Conservation (phyloP, 1,284 basidiomycete species). For the Marasmius fiardii region DNA sequence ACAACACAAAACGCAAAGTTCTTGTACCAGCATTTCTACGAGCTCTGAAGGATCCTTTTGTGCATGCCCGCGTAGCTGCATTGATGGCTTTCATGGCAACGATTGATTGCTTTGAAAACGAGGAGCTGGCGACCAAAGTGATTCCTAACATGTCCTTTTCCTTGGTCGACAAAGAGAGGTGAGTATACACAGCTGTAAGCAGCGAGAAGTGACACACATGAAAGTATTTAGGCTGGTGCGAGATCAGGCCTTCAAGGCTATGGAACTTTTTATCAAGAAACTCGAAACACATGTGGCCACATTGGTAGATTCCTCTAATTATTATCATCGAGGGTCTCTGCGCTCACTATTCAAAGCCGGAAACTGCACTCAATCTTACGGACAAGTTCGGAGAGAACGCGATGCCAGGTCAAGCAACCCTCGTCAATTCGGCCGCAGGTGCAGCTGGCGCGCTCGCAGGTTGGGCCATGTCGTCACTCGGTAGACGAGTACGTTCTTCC, state of each 20-base stretch:
- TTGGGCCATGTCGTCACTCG: conserved; percentile 89
- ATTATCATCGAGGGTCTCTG: conserved; percentile 2
- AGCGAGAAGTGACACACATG: not conserved
- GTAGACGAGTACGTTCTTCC: conserved; percentile 58
- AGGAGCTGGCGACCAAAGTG: conserved; percentile 88
- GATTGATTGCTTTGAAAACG: conserved; percentile 83
- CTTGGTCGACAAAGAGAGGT: conserved; percentile 91
- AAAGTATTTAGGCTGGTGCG: conserved; percentile 65
- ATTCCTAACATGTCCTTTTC: conserved; percentile 82
- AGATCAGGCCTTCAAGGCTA: conserved; percentile 92
- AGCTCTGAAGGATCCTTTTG: conserved; percentile 88
- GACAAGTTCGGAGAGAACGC: conserved; percentile 15
- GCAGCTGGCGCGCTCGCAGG: conserved; percentile 89
- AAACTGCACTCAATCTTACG: conserved; percentile 42
- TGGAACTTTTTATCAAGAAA: conserved; percentile 82
- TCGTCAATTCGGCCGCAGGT: conserved; percentile 84
- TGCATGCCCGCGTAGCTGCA: conserved; percentile 92
- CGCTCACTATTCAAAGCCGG: conserved; percentile 49
- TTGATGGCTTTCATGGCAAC: conserved; percentile 97
- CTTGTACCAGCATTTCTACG: conserved; percentile 93
- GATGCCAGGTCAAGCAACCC: conserved; percentile 43
- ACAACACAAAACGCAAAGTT: conserved; percentile 92
- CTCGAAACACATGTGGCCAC: conserved; percentile 76
- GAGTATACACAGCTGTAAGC: conserved; percentile 20
- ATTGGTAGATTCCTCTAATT: conserved; percentile 55